Evolutionary conservation across 257 asterid species (phyloP), one percentile per base, ranked within the genome.

Genomic region (Salvia splendens): DNA sequence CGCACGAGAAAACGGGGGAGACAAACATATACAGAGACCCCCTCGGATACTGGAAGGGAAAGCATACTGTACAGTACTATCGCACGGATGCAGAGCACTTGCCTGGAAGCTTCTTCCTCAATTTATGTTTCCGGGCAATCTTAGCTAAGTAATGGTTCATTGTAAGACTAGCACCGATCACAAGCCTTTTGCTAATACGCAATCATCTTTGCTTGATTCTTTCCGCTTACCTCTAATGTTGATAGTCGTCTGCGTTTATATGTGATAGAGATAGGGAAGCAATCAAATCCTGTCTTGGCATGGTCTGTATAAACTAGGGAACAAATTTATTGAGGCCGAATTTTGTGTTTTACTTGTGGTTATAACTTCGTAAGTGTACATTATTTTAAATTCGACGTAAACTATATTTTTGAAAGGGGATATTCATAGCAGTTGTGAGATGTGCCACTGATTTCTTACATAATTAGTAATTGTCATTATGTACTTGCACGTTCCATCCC

Each of bases 1-100:
- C 17, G 36, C 63, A 71, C 6, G 56, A 17, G 38, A 38, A 67
- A 71, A 2, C 59, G 58, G 70, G 80, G 80, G 62, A 67, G 79
- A 47, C 11, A 61, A 49, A 38, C 75, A n/a, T 1, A 40, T 70
- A 54, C 1, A 45, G 73, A 64, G 32, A 40, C 74, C 80, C 80
- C 89, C 47, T 74, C 48, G 57, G 56, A 71, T 74, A 75, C 65
- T 72, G 71, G 78, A 83, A 78, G 83, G n/a, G n/a, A n/a, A n/a
- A 79, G 46, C 88, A 87, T 82, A 80, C 86, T 89, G 97, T 92
- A 84, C 93, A 89, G 93, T 78, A 89, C 79, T 75, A 73, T 69
- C 62, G 75, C 79, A 75, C 79, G 78, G 74, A 65, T 71, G 75
- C 73, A 54, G 73, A 66, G 74, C 77, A 59, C 63, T 50, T 69